phyloP scores from a whole-genome alignment of 2,329 filamentous ascomycete genomes.

The Talaromyces pinophilus region DNA sequence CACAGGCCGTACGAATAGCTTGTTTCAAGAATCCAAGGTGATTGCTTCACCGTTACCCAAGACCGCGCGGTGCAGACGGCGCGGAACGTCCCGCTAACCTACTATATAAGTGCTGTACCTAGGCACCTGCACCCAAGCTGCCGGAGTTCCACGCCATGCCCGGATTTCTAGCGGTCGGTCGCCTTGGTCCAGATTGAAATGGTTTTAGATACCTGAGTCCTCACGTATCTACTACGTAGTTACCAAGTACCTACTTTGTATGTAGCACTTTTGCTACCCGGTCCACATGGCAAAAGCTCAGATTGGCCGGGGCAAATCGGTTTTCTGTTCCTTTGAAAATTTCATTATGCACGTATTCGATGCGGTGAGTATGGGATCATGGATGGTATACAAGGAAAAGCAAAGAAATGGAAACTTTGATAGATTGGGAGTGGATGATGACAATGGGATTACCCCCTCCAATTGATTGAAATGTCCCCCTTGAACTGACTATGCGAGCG shows the following conservation, averaged over 20 bases:
- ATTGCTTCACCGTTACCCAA: background rate
- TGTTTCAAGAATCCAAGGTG: background rate
- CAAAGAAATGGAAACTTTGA: background rate
- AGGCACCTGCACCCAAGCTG: background rate
- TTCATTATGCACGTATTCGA: background rate
- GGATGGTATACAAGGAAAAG: background rate
- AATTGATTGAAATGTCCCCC: background rate
- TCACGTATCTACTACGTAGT: background rate
- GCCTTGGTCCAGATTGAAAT: conserved; percentile 4
- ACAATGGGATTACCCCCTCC: conserved; percentile 4
- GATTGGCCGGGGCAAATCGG: conserved; percentile 1
- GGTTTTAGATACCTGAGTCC: background rate
- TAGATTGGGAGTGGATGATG: conserved; percentile 9
- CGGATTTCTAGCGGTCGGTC: background rate
- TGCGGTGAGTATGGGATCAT: conserved; percentile 2
- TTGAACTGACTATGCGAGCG: background rate
- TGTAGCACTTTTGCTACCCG: background rate
- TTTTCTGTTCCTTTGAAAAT: background rate
- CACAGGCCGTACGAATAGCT: background rate
- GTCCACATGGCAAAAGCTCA: background rate
- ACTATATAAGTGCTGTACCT: background rate
- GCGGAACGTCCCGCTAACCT: conserved; percentile 2
- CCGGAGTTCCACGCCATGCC: background rate
- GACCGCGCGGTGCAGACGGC: background rate
- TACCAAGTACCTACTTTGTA: background rate